phyloP scores from a whole-genome alignment of 495 filamentous ascomycete species.

The Podospora fimiseda region DNA sequence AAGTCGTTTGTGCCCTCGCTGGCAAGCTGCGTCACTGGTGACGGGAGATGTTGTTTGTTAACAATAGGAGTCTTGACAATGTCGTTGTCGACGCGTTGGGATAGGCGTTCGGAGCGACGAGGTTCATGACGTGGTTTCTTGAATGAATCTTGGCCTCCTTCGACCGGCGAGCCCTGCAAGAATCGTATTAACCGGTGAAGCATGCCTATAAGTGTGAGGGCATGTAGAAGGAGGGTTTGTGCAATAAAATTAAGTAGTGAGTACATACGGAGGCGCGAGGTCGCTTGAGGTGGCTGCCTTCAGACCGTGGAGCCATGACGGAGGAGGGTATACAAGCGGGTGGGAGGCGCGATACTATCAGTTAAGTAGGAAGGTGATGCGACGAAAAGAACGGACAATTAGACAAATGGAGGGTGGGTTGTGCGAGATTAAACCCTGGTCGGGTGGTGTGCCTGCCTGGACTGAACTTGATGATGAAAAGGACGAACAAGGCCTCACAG shows the following conservation, averaged over 20 bases:
- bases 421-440: not conserved
- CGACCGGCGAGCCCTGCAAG: slow-evolving; percentile 39
- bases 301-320: slow-evolving; percentile 48
- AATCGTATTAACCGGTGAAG: slow-evolving; percentile 25
- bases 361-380: slow-evolving; percentile 12
- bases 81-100: slow-evolving; percentile 37
- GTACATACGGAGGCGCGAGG: slow-evolving; percentile 36
- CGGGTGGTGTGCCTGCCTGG: slow-evolving; percentile 8
- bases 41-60: slow-evolving; percentile 67
- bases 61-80: slow-evolving; percentile 50
- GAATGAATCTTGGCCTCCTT: slow-evolving; percentile 38
- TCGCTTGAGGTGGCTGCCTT: slow-evolving; percentile 52
- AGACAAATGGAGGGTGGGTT: not conserved
- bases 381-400: slow-evolving; percentile 7
- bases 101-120: slow-evolving; percentile 56
- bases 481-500: slow-evolving; percentile 7
- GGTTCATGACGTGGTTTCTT: slow-evolving; percentile 72
- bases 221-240: slow-evolving; percentile 4
- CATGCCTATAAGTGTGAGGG: slow-evolving; percentile 22
- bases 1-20: slow-evolving; percentile 51
- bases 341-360: not conserved
- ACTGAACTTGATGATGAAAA: not conserved
- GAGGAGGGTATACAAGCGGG: slow-evolving; percentile 5
- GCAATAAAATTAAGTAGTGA: slow-evolving; percentile 4
- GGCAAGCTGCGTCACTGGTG: slow-evolving; percentile 65